Percentiles rank a stretch among this genome's conserved stretches.
These are phyloP conservation scores for Solanum gandarillasii DNA, from an alignment of 257 asterid genomes.

Conservation along the genomic window DNA sequence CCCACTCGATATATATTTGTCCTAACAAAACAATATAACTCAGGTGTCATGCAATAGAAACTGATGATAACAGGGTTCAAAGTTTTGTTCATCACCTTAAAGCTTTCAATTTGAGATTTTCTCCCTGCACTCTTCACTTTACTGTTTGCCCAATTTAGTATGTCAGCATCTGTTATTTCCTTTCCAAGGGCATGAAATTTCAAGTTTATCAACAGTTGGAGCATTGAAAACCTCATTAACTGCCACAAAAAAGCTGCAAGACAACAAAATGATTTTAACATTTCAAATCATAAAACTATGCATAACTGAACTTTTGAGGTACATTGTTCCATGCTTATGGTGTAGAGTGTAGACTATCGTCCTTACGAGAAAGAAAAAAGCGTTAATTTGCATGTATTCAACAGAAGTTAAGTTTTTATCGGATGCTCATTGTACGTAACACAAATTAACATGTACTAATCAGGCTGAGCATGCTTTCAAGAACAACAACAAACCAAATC, in stretches of 20 bases:
- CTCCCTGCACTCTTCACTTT: constrained; percentile 54
- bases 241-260: constrained; percentile 73
- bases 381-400: neutral
- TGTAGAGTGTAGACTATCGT: neutral
- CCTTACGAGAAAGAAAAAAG: neutral
- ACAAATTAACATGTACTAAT: accelerated
- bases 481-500: neutral
- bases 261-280: neutral
- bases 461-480: neutral
- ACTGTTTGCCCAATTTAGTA: constrained; percentile 53
- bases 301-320: neutral
- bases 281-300: neutral
- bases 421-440: neutral
- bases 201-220: constrained; percentile 63
- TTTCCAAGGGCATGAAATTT: constrained; percentile 59
- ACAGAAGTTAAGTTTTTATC: neutral
- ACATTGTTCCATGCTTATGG: neutral
- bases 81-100: constrained; percentile 40
- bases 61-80: neutral
- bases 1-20: constrained; percentile 59
- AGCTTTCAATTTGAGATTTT: constrained; percentile 69
- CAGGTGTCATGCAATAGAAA: neutral
- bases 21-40: constrained; percentile 23
- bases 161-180: constrained; percentile 63
- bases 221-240: constrained; percentile 90